These are phyloP conservation scores for Capsella bursapastoris DNA, from an alignment of 345 rosid genomes.

Conservation along the genomic window DNA sequence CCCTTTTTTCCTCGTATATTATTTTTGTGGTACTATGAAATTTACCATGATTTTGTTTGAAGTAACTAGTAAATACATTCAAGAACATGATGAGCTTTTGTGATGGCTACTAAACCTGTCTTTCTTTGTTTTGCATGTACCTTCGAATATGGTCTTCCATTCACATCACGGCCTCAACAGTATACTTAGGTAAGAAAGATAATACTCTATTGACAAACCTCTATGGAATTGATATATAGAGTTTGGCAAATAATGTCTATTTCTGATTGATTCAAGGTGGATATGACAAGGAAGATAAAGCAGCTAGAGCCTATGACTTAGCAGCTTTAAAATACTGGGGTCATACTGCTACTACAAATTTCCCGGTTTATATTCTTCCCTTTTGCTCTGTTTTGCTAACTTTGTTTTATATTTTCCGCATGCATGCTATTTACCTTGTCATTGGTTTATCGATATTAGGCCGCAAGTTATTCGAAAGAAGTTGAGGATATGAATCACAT, in stretches of 20 bases:
- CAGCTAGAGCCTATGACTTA: slow-evolving; percentile 93
- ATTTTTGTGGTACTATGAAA: neutral
- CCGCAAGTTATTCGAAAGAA: slow-evolving; percentile 65
- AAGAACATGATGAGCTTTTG: slow-evolving; percentile 6
- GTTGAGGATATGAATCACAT: slow-evolving; percentile 82
- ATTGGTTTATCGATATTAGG: slow-evolving; percentile 38
- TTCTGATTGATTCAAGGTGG: slow-evolving; percentile 59
- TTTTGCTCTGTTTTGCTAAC: neutral
- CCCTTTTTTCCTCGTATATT: neutral
- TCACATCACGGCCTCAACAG: slow-evolving; percentile 46
- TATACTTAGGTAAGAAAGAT: slow-evolving; percentile 77
- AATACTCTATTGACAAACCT: neutral
- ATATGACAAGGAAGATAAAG: slow-evolving; percentile 96
- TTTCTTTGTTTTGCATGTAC: slow-evolving; percentile 30
- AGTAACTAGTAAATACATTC: neutral
- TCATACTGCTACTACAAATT: slow-evolving; percentile 83
- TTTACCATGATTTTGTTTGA: neutral
- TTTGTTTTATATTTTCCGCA: neutral
- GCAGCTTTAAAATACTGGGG: slow-evolving; percentile 98
- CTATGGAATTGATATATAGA: neutral
- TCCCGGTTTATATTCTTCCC: slow-evolving; percentile 51
- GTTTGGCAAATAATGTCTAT: neutral
- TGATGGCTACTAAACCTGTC: slow-evolving; percentile 14
- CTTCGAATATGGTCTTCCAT: neutral
- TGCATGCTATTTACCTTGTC: neutral